Evolutionary conservation across 202 grass and related monocot species (phyloP).

Genomic region (Zizania palustris): DNA sequence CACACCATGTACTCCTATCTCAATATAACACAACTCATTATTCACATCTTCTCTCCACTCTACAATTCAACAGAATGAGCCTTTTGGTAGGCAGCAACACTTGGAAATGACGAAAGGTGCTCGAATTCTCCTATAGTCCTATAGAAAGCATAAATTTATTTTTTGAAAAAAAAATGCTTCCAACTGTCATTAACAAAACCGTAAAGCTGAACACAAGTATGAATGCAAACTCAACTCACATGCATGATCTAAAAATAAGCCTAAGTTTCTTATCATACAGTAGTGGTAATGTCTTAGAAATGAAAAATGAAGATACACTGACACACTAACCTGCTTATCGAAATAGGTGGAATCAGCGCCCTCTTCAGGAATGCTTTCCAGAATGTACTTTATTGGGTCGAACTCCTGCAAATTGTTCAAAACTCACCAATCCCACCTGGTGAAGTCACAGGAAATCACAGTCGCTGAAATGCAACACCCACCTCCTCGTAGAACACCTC

Average conservation of each 20-base stretch:
- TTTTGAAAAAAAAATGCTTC: background rate
- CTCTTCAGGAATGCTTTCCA: constrained; percentile 75
- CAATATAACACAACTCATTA: too few species aligned
- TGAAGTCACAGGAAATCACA: background rate
- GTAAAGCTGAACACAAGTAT: background rate
- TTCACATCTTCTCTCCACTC: too few species aligned
- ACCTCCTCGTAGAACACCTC: constrained; percentile 93
- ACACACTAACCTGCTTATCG: constrained; percentile 77
- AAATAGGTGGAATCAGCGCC: constrained; percentile 71
- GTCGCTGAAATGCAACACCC: constrained; percentile 41
- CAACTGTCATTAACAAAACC: constrained; percentile 7
- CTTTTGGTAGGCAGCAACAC: constrained; percentile 12
- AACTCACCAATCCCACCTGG: background rate
- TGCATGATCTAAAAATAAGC: background rate
- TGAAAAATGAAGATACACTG: constrained; percentile 16
- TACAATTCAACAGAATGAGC: too few species aligned
- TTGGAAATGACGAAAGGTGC: constrained; percentile 23
- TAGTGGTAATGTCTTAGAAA: background rate
- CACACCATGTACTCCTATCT: too few species aligned
- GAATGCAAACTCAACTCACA: constrained; percentile 5
- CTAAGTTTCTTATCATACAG: background rate
- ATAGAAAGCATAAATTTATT: background rate
- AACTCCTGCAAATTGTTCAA: constrained; percentile 67
- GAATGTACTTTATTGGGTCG: constrained; percentile 85
- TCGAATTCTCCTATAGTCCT: constrained; percentile 17